Evolutionary conservation across 805 yeast species (phyloP).

Genomic region (Candida hispaniensis): DNA sequence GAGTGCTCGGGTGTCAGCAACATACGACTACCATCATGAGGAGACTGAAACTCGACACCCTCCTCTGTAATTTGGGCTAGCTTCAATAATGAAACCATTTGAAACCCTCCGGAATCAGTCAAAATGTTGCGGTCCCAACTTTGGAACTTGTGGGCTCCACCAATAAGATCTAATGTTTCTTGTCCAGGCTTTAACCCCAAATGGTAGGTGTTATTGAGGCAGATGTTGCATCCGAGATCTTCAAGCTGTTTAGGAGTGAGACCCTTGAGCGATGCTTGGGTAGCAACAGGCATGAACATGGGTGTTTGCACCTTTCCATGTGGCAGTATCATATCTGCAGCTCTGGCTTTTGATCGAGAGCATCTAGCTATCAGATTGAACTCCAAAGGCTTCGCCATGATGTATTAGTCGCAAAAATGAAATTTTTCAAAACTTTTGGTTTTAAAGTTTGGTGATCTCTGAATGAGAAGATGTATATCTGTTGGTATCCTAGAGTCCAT

Average conservation of each 20-base stretch:
- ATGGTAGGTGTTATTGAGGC: slow-evolving; percentile 37
- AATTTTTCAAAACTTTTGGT: slow-evolving; percentile 1
- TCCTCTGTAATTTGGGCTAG: slow-evolving; percentile 38
- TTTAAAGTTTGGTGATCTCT: not conserved
- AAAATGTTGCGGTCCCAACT: slow-evolving; percentile 35
- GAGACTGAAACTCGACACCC: slow-evolving; percentile 36
- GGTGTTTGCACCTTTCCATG: slow-evolving; percentile 37
- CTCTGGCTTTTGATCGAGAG: slow-evolving; percentile 35
- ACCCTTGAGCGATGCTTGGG: slow-evolving; percentile 38
- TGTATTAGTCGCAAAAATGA: slow-evolving; percentile 1
- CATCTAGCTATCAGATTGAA: slow-evolving; percentile 35
- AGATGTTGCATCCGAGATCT: slow-evolving; percentile 33
- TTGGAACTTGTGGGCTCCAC: slow-evolving; percentile 37
- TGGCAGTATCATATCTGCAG: slow-evolving; percentile 33
- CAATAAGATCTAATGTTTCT: slow-evolving; percentile 32
- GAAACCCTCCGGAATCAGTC: slow-evolving; percentile 39
- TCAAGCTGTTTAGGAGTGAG: slow-evolving; percentile 35
- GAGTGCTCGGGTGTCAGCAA: slow-evolving; percentile 39
- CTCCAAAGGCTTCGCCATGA: slow-evolving; percentile 26
- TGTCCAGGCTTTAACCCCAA: slow-evolving; percentile 37
- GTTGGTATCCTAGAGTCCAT: not conserved
- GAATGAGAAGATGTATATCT: not conserved
- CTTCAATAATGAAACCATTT: slow-evolving; percentile 37
- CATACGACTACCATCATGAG: slow-evolving; percentile 39
- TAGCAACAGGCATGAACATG: slow-evolving; percentile 40